phyloP scores from a whole-genome alignment of 2,329 filamentous ascomycete genomes.

The Sclerotinia borealis region DNA sequence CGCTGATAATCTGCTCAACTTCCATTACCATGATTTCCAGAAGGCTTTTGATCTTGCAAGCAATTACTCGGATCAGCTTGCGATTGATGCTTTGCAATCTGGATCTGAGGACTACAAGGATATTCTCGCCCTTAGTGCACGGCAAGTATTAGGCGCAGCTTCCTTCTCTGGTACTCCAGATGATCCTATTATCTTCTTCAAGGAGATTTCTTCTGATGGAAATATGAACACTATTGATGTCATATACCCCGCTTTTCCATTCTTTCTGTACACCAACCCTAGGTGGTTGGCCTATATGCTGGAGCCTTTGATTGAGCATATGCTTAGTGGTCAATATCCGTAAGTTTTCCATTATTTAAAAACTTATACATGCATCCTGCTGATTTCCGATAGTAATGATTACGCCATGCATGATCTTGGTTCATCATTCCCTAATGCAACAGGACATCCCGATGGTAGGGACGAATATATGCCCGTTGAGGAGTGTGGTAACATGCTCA shows the following conservation, averaged over 20 bases:
- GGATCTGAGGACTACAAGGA: conserved; percentile 71
- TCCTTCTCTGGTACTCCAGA: conserved; percentile 68
- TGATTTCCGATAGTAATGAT: conserved; percentile 44
- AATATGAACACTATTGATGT: conserved; percentile 84
- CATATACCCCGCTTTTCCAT: conserved; percentile 80
- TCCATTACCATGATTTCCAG: conserved; percentile 70
- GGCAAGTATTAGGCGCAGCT: conserved; percentile 74
- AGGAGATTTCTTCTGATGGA: conserved; percentile 80
- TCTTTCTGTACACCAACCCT: conserved; percentile 81
- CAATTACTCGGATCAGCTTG: conserved; percentile 69
- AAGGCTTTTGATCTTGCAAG: conserved; percentile 56
- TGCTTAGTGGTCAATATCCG: conserved; percentile 75
- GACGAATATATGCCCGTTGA: conserved; percentile 64
- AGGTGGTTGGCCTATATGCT: conserved; percentile 73
- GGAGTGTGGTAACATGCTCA: conserved; percentile 62
- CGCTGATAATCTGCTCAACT: conserved; percentile 58
- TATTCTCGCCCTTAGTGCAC: conserved; percentile 69
- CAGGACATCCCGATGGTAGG: conserved; percentile 58
- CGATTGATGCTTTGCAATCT: conserved; percentile 64
- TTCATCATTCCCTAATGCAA: conserved; percentile 68
- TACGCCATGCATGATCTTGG: conserved; percentile 77
- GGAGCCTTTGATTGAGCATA: conserved; percentile 75
- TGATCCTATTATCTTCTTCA: conserved; percentile 69
- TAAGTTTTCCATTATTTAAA: conserved; percentile 13
- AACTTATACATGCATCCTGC: not conserved